Base-by-base conservation (phyloP, 257 asterid species). In the Leonotis leonurus region DNA sequence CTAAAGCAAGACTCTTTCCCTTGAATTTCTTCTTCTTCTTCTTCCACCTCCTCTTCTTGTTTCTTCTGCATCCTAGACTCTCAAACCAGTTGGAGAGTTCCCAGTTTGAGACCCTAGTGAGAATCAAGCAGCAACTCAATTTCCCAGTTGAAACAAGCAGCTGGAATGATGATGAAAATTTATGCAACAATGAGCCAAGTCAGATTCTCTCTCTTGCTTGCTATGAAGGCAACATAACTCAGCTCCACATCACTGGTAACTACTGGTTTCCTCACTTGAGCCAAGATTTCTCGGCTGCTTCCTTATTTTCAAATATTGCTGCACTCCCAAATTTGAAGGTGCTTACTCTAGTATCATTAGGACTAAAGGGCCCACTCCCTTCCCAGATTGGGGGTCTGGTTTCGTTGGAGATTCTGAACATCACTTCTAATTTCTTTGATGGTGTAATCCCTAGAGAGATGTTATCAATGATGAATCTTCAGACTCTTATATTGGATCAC, bases 191-290 rank as follows among this genome's bases (percentile, higher is more conserved):
- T 13, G 77, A 73, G 58, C 91, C 91, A 27, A 69, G 74, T 11
- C 76, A 79, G 67, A 70, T 68, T 26, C 77, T 90, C 21, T 70
- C 94, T 13, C 79, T 90, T 12, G 77, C 83, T 3, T 90, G 96
- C 84, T 90, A 85, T 58, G 82, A 88, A 61, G 95, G 81, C 17
- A 80, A 74, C 77, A 69, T 90, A 22, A 88, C 96, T 20, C 96
- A 88, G 80, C 84, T 90, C 8, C 91, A 88, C 62, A 24, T 90
- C 22, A 63, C 74, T 60, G 95, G 95, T 16, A 71, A 74, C 67
- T 46, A 58, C 22, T 67, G 60, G 56, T 67, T 77, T 22, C 90
- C 84, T n/a, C 73, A 72, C 4, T 29, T 75, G 35, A 67, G 73
- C 60, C 70, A 76, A 49, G 77, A 75, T 53, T 72, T 84, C 59